Conservation (phyloP, 371 early-diverging fungal species). For the Mucor racemosus region DNA sequence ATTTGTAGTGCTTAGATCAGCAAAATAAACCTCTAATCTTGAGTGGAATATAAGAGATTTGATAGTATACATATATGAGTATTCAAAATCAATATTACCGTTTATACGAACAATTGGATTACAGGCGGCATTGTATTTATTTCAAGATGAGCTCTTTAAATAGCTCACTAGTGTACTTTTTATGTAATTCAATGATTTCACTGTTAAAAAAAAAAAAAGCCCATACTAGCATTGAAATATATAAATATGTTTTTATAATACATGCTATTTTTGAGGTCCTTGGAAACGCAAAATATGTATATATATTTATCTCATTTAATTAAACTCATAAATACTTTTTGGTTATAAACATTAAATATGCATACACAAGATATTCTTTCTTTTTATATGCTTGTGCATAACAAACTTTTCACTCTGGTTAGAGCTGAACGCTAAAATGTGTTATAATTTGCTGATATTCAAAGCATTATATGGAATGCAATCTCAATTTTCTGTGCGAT, state of each 20-base stretch:
- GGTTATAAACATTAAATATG: too few species aligned
- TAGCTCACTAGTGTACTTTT: not conserved
- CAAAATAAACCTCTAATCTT: too few species aligned
- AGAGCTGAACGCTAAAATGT: too few species aligned
- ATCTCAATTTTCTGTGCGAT: too few species aligned
- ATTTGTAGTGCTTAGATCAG: not conserved
- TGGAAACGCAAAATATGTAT: not conserved
- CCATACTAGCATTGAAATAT: not conserved
- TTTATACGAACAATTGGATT: not conserved
- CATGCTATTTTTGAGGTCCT: too few species aligned
- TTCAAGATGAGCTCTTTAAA: not conserved
- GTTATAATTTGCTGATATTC: too few species aligned
- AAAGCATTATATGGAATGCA: too few species aligned
- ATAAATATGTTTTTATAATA: too few species aligned
- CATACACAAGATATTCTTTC: too few species aligned
- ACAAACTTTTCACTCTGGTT: too few species aligned
- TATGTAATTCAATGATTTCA: not conserved
- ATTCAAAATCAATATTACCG: not conserved
- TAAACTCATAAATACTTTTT: not conserved
- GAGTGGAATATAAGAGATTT: too few species aligned
- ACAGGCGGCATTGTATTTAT: slow-evolving; percentile 1
- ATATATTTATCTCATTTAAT: not conserved
- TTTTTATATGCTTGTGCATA: too few species aligned
- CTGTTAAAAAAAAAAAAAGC: not conserved
- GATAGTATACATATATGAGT: not conserved